phyloP scores from a whole-genome alignment of 805 yeast genomes.

The Wilhelminamyces savonicus region DNA sequence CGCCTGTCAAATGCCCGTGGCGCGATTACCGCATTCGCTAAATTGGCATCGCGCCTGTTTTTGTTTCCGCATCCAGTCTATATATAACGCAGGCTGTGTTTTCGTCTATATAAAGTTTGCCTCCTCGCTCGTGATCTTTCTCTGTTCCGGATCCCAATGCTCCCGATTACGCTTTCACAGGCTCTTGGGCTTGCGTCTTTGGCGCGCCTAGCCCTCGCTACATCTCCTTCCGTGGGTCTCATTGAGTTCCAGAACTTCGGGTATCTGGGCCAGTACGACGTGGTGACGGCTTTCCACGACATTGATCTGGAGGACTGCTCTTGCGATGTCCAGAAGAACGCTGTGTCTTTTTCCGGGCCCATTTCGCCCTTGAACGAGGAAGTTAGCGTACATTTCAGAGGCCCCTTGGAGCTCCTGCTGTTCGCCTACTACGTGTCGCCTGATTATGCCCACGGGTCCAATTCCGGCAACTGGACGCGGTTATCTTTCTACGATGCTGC shows the following conservation, averaged over 20 bases:
- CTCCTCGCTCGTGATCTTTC: no score
- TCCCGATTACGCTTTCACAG: no score
- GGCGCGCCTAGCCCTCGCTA: constrained; percentile 2
- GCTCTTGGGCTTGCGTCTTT: no score
- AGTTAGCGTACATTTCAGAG: constrained; percentile 72
- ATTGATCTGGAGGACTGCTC: constrained; percentile 39
- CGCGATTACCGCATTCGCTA: no score
- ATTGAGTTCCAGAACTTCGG: constrained; percentile 53
- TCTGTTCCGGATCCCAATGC: no score
- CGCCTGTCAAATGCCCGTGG: no score
- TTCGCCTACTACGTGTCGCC: constrained; percentile 58
- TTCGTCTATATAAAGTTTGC: no score
- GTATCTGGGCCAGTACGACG: constrained; percentile 44
- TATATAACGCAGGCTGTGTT: no score
- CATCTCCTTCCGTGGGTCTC: constrained; percentile 16
- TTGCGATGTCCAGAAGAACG: constrained; percentile 34
- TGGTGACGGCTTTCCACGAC: constrained; percentile 40
- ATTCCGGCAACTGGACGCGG: constrained; percentile 50
- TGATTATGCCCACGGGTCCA: constrained; percentile 28
- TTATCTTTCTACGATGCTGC: constrained; percentile 51
- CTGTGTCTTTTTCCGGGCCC: constrained; percentile 45
- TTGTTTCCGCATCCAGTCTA: no score
- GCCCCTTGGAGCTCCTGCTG: constrained; percentile 56
- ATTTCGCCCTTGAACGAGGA: constrained; percentile 65
- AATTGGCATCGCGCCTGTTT: no score